Conservation (phyloP, 768 basidiomycete species). For the Pholiota conissans region DNA sequence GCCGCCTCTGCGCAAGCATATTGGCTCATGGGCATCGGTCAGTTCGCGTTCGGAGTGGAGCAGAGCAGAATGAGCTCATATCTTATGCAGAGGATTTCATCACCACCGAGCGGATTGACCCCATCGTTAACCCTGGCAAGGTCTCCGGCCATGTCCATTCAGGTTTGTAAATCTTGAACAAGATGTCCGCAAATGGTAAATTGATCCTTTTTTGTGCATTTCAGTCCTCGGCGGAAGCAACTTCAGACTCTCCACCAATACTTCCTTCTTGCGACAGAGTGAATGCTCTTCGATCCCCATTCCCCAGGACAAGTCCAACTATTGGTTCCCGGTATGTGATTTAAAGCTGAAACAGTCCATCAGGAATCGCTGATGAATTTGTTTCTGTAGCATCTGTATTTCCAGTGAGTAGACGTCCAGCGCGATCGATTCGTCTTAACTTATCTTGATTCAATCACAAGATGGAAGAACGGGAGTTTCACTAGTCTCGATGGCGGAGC, state of each 20-base stretch:
- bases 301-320: slow-evolving; percentile 51
- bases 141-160: slow-evolving; percentile 50
- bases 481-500: slow-evolving; percentile 40
- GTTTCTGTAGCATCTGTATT: slow-evolving; percentile 44
- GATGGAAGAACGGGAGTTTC: slow-evolving; percentile 51
- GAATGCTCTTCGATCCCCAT: slow-evolving; percentile 56
- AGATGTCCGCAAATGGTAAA: slow-evolving; percentile 4
- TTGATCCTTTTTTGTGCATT: background rate
- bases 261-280: slow-evolving; percentile 42
- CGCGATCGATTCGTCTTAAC: background rate
- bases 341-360: background rate
- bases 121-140: slow-evolving; percentile 46
- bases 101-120: slow-evolving; percentile 50
- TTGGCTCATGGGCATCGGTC: slow-evolving; percentile 46
- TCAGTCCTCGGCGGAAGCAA: slow-evolving; percentile 55
- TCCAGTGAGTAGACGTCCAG: slow-evolving; percentile 35
- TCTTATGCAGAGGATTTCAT: slow-evolving; percentile 37
- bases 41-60: slow-evolving; percentile 11
- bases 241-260: slow-evolving; percentile 42
- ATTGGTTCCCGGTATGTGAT: slow-evolving; percentile 46
- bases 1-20: slow-evolving; percentile 39
- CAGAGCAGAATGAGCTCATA: background rate
- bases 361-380: slow-evolving; percentile 4
- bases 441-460: slow-evolving; percentile 14
- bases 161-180: slow-evolving; percentile 26